Evolutionary conservation across 2,329 filamentous ascomycete species (phyloP), one percentile per base, ranked within the genome.

Genomic region (Neofusicoccum kwambonambiense): DNA sequence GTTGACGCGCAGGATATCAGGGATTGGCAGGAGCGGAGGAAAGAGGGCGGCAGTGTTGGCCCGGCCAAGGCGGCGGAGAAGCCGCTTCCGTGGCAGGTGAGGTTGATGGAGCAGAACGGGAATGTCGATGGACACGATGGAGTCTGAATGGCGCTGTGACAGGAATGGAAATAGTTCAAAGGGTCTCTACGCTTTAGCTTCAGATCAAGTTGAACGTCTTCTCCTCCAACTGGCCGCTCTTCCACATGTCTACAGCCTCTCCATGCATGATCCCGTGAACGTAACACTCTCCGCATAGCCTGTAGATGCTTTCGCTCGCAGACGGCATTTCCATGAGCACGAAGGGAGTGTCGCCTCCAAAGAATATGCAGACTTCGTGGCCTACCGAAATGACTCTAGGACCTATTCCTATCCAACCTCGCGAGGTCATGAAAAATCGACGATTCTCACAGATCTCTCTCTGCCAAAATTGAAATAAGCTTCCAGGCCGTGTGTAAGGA

Each of bases 51-150:
- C 0, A 64, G 61, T 11, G 61, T 75, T 11, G 73, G 73, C 5
- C 72, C 71, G 3, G 71, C 67, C 13, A 65, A 52, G 64, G 52
- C 66, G 41, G 73, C 73, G 13, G 66, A 31, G 51, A 71, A 68
- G 51, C 56, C 70, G 66, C 66, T 76, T 57, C 69, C 69, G 17
- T 76, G 73, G 74, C 73, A 75, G 68, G 70, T 69, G 62, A 71
- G 65, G 62, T 65, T 74, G 68, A 57, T 61, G 41, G 69, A 71
- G 65, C 58, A 67, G 44, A 67, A 66, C 0, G 64, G 64, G n/a
- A 22, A 64, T 2, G 17, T 3, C 2, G 4, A 47, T 22, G 56
- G 41, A 3, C 3, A 22, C 0, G 11, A 11, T 39, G 37, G 27
- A 5, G 27, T 31, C 4, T 31, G 27, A 31, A 1, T 5, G 27